Base-by-base conservation (phyloP, 2,329 filamentous ascomycete genomes). In the Microdochium bolleyi region DNA sequence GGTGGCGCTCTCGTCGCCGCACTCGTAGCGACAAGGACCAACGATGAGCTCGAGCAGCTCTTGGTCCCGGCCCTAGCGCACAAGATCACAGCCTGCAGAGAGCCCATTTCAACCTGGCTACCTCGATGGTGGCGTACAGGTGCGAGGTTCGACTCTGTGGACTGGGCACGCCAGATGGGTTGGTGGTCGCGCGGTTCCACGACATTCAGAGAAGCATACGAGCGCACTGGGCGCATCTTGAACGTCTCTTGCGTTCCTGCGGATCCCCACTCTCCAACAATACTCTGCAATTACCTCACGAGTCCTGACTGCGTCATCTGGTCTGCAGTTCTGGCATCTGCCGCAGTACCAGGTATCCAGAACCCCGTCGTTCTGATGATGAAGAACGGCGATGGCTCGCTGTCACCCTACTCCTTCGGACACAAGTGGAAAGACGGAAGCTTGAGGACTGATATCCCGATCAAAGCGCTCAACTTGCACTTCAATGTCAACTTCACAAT, bases 381-480 rank as follows among this genome's bases (percentile, higher is more conserved):
- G 76, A 96, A 95, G 73, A 88, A 80, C 51, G 76, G 78, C 19
- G 82, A 91, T 55, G 92, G 91, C 1, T 84, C 77, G 2, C 76
- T 99, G 3, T 83, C 84, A 0, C 94, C 94, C 0, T 99, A 96
- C 69, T 95, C 89, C 0, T 99, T 99, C 65, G 94, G 94, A 0
- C 92, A 97, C 75, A 97, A 97, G 72, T 99, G 94, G 94, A 99
- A 99, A 70, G 94, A 99, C 67, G 94, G 94, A 51, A 94, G 88
- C 60, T 73, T 99, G 52, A 82, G 94, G 37, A 99, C 94, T 1
- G 94, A 99, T 64, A 96, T 99, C 25, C 94, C 94, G 0, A 83
- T 99, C 63, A 94, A 92, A 69, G 88, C 92, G 1, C 78, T 99
- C 51, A 97, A 99, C 67, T 78, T 96, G 1, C 90, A 97, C 65